A percentile compares a stretch with the other conserved stretches of the same genome.
Evolutionary conservation across 106 monocot species (phyloP).

Genomic region (Apostasia shenzhenica): DNA sequence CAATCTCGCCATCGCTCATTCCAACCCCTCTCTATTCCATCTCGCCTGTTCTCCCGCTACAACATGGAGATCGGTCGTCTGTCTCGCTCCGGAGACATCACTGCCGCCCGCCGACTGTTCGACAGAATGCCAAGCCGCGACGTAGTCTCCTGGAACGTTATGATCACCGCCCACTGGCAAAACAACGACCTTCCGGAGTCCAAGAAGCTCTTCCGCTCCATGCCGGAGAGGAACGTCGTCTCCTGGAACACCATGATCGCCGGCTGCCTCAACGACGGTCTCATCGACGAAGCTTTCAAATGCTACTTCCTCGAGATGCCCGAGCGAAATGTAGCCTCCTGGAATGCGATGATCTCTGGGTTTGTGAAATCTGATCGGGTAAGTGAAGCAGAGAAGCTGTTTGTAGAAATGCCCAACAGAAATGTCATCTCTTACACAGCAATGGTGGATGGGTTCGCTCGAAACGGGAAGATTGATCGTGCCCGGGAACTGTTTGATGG

Average conservation of each 20-base stretch:
- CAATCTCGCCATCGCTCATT: not conserved
- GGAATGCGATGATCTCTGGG: constrained; percentile 61
- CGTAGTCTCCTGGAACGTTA: constrained; percentile 47
- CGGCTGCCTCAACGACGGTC: constrained; percentile 32
- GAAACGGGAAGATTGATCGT: constrained; percentile 20
- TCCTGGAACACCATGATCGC: constrained; percentile 66
- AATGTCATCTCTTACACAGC: constrained; percentile 59
- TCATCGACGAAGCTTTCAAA: constrained; percentile 26
- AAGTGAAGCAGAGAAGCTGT: constrained; percentile 38
- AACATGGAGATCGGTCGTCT: constrained; percentile 36
- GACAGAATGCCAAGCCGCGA: constrained; percentile 49
- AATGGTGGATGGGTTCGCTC: constrained; percentile 45
- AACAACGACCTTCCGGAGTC: constrained; percentile 26
- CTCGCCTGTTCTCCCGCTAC: constrained; percentile 16
- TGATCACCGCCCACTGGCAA: constrained; percentile 50
- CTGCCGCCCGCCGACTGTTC: constrained; percentile 43
- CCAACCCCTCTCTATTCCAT: constrained; percentile 1
- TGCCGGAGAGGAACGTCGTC: constrained; percentile 35
- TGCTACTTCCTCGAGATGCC: constrained; percentile 38
- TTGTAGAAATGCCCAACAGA: constrained; percentile 31
- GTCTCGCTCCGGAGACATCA: constrained; percentile 29
- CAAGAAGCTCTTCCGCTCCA: constrained; percentile 28
- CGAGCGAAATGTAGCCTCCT: constrained; percentile 35
- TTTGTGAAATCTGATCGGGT: constrained; percentile 29
- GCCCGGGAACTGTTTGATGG: constrained; percentile 38